Base-by-base conservation (phyloP, 768 basidiomycete species). In the Chalciporus sphaerocephalus region DNA sequence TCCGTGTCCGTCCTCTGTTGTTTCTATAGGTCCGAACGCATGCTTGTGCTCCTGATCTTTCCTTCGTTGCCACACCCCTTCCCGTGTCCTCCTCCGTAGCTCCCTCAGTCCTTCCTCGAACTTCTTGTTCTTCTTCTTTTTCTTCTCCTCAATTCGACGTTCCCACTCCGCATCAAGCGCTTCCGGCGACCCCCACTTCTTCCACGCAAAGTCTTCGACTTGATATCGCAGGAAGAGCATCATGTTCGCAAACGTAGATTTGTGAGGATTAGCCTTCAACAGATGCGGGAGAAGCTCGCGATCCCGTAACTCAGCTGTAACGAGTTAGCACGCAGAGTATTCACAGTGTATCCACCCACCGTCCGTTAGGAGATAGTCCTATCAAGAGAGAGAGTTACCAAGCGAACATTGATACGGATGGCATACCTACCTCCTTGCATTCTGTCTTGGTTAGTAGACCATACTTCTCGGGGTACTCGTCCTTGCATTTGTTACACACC, bases 401-500 rank as follows among this genome's bases (percentile, higher is more conserved):
- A 24, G 24, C 6, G 25, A 38, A n/a, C 28, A 24, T 33, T 6
- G 7, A 46, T 21, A 3, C 36, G n/a, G 34, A 40, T 23, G 24
- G 15, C 33, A 23, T 6, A 59, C 79, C 35, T 52, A 87, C 91
- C 74, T 92, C 87, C 68, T 94, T 96, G 67, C 95, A 98, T 69
- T 99, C 96, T 0, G 96, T 97, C 72, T 99, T 99, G 6, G 96
- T 99, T 46, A 99, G 67, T 6, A 99, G 73, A 62, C 92, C 90
- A 61, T 96, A 99, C 66, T 85, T 90, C 58, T 97, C 94, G 6
- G 93, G 90, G 44, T 81, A 76, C 48, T 85, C 82, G 57, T 93
- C 84, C 71, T 94, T 92, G 67, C 94, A 97, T 48, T 76, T 79
- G 56, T 87, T 85, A 70, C 96, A 99, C 1, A 98, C 89, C 13